Evolutionary conservation across 495 filamentous ascomycete genomes (phyloP), one percentile per base, ranked within the genome.

Genomic region (Penicillium coprophilum): DNA sequence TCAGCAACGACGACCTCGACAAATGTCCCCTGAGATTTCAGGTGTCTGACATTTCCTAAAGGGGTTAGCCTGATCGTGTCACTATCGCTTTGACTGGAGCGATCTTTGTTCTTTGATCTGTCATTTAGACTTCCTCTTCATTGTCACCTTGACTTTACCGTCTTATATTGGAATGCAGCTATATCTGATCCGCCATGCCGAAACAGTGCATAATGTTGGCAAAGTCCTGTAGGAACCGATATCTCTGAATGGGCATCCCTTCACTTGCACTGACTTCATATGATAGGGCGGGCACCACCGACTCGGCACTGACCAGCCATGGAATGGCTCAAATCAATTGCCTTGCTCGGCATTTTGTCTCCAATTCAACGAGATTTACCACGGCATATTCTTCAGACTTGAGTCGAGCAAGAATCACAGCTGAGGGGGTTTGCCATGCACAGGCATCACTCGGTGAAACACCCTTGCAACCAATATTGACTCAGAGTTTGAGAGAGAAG

Each of bases 191-290:
- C 83, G 91, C 49, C 91, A 96, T 74, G 92, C 86, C 56, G 92
- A 96, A 71, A 92, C 91, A 4, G 86, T 92, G 41, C 86, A 94
- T 70, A 96, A 96, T 73, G 85, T 94, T 51, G 86, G 85, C 32
- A 80, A 83, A 49, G 64, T 85, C 52, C 91, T 87, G 90, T 93
- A 79, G 58, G 50, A 15, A 19, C 15, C 0, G 45, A 5, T 0
- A 15, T 15, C 38, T 17, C 10, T 38, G 5, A 2, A 23, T 12
- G 5, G n/a, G 2, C 9, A 0, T 52, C 34, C 20, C 2, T 38
- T 17, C 15, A n/a, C 32, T 34, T 10, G 19, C 20, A 31, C 50
- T 59, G 19, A 59, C 47, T 19, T 38, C 19, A 15, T 21, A 57
- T 5, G 15, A 44, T 69, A 94, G 90, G 71, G 91, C 91, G 60